These are phyloP conservation scores for Penicillium lagena DNA, from an alignment of 495 filamentous ascomycete species.

Conservation along the genomic window DNA sequence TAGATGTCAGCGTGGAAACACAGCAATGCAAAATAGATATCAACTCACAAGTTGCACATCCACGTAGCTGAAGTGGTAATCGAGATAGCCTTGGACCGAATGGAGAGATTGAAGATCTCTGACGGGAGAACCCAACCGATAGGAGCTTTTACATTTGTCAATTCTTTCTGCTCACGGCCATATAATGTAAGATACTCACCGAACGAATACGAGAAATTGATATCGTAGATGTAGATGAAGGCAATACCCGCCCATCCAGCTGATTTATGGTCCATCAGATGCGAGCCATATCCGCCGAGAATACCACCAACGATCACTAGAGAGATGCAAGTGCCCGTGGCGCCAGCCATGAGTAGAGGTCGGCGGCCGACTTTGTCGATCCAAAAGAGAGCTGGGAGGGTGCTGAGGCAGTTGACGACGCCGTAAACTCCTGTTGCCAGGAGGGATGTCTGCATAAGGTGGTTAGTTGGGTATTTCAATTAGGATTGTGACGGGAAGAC, in stretches of 20 bases:
- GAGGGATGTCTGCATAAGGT: conserved; percentile 42
- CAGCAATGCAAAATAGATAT: background rate
- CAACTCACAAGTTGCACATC: conserved; percentile 37
- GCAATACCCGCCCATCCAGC: conserved; percentile 73
- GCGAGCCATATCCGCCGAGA: conserved; percentile 55
- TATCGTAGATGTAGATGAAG: conserved; percentile 79
- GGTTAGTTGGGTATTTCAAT: background rate
- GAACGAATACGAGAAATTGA: conserved; percentile 63
- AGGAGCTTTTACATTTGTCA: conserved; percentile 15
- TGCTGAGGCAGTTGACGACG: conserved; percentile 72
- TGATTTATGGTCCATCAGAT: conserved; percentile 50
- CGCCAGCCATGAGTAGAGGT: conserved; percentile 36
- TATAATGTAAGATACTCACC: conserved; percentile 14
- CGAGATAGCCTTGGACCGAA: conserved; percentile 32
- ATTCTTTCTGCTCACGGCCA: too few species aligned
- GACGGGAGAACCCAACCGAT: conserved; percentile 39
- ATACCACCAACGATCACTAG: conserved; percentile 69
- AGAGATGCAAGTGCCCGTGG: conserved; percentile 54
- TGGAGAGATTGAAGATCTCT: conserved; percentile 34
- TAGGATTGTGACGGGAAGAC: background rate
- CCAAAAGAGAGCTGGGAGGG: conserved; percentile 62
- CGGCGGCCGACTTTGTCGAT: conserved; percentile 77
- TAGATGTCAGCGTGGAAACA: background rate
- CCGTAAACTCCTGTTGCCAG: conserved; percentile 77
- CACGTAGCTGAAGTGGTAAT: conserved; percentile 35